Evolutionary conservation across 257 asterid genomes (phyloP).

Genomic region (Rauvolfia tetraphylla): DNA sequence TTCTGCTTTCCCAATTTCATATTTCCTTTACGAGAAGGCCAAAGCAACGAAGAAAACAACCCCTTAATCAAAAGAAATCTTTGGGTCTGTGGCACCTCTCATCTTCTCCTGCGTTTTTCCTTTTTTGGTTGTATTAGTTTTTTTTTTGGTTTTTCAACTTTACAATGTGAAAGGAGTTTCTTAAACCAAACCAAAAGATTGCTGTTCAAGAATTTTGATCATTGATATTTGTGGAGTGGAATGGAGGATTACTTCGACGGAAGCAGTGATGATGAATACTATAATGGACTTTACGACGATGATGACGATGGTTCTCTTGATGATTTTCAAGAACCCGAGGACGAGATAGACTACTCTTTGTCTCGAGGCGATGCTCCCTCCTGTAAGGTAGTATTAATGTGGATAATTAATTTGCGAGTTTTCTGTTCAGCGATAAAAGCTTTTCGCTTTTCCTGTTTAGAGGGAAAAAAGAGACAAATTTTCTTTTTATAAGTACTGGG

Average conservation of each 20-base stretch:
- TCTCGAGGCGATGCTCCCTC: slow-evolving; percentile 21
- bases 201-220: neutral
- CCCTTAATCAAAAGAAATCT: neutral
- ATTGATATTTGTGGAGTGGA: neutral
- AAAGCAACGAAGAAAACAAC: neutral
- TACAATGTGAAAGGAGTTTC: neutral
- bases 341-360: slow-evolving; percentile 12
- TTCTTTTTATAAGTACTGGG: too few species aligned
- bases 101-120: too few species aligned
- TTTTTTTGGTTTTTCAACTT: neutral
- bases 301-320: slow-evolving; percentile 11
- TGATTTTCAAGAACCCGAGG: slow-evolving; percentile 20
- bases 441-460: neutral
- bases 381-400: slow-evolving; percentile 29
- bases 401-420: neutral
- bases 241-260: slow-evolving; percentile 28
- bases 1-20: neutral
- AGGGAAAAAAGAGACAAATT: neutral
- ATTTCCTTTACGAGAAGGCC: neutral
- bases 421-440: neutral
- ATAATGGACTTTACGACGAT: slow-evolving; percentile 18
- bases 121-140: neutral
- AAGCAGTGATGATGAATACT: slow-evolving; percentile 38
- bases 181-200: neutral
- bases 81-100: neutral